Evolutionary conservation across 2,329 filamentous ascomycete species (phyloP).

Genomic region (Mariannaea elegans): DNA sequence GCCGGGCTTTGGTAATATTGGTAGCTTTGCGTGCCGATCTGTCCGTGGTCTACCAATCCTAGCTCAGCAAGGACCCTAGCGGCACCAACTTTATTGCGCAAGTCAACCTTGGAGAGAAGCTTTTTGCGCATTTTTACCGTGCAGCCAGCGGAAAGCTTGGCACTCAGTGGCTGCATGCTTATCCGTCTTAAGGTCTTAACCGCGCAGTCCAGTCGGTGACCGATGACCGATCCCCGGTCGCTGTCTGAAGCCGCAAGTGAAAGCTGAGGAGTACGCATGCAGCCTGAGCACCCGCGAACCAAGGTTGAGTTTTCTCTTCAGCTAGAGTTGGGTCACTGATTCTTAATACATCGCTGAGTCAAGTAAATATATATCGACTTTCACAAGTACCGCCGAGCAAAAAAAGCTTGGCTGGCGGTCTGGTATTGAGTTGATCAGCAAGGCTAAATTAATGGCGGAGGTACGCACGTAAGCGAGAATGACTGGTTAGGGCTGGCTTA

Average conservation of each 20-base stretch:
- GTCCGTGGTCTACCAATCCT: slow-evolving; percentile 33
- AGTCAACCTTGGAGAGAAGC: slow-evolving; percentile 32
- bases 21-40: slow-evolving; percentile 36
- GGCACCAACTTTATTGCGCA: slow-evolving; percentile 32
- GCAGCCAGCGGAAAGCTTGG: slow-evolving; percentile 42
- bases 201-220: slow-evolving; percentile 6
- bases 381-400: not conserved
- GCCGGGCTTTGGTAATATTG: not conserved
- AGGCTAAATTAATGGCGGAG: slow-evolving; percentile 17
- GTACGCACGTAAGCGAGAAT: slow-evolving; percentile 12
- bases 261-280: not conserved
- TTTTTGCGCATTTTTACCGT: slow-evolving; percentile 40
- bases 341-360: not conserved
- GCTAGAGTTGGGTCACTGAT: too few species aligned
- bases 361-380: not conserved
- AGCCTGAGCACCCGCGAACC: too few species aligned
- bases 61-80: slow-evolving; percentile 26
- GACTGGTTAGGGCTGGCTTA: slow-evolving; percentile 9
- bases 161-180: slow-evolving; percentile 41
- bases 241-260: slow-evolving; percentile 1
- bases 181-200: slow-evolving; percentile 31
- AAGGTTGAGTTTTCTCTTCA: not conserved
- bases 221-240: not conserved
- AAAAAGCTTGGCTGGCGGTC: not conserved
- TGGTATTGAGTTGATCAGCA: slow-evolving; percentile 9